Conservation (phyloP, 805 yeast species). For the Pichia manshurica region DNA sequence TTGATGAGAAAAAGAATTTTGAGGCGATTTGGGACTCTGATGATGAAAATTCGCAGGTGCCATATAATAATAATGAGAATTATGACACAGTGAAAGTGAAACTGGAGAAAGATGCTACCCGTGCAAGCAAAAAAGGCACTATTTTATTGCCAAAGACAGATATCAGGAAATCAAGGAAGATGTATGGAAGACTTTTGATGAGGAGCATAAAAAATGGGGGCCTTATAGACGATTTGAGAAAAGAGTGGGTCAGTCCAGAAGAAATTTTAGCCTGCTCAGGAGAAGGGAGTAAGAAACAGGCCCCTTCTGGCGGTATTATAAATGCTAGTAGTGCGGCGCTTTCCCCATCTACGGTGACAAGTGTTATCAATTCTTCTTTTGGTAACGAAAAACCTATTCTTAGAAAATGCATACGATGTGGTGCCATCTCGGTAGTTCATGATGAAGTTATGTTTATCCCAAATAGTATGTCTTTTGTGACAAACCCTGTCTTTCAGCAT, state of each 20-base stretch:
- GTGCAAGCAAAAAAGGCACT: not conserved
- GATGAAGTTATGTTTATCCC: constrained; percentile 32
- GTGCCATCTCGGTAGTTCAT: constrained; percentile 33
- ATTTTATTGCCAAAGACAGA: constrained; percentile 6
- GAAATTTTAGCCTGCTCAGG: constrained; percentile 16
- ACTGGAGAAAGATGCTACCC: not conserved
- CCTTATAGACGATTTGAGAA: constrained; percentile 29
- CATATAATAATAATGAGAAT: not conserved
- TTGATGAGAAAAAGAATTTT: not conserved
- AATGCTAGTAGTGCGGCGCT: not conserved
- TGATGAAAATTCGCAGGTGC: not conserved
- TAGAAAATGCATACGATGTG: constrained; percentile 32
- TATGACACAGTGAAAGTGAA: not conserved
- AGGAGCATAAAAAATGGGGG: constrained; percentile 24
- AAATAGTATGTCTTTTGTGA: constrained; percentile 21
- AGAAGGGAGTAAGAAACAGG: not conserved
- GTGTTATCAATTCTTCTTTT: not conserved
- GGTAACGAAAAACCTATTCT: constrained; percentile 13
- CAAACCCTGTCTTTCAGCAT: constrained; percentile 29
- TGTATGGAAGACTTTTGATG: constrained; percentile 18
- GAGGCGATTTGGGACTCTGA: not conserved
- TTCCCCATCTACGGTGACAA: not conserved
- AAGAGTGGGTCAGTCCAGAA: constrained; percentile 26
- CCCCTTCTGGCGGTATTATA: not conserved
- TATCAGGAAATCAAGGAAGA: constrained; percentile 9